Evolutionary conservation across 1,284 basidiomycete genomes (phyloP).

Genomic region (Rhizoctonia solani): DNA sequence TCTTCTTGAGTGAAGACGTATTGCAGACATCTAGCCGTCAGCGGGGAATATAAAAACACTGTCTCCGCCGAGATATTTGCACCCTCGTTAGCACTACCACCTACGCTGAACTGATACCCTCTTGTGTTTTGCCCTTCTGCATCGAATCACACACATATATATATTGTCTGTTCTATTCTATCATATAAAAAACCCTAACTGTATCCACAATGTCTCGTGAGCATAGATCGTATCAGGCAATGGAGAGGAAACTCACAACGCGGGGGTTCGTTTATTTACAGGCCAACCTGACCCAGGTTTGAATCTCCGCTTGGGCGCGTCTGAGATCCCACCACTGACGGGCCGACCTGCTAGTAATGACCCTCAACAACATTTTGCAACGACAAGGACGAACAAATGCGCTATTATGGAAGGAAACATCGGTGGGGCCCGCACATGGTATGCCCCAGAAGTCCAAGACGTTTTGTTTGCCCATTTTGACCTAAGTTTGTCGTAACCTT

Average conservation of each 20-base stretch:
- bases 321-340: background rate
- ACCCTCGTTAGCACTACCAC: conserved; percentile 12
- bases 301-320: conserved; percentile 7
- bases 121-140: too few species aligned
- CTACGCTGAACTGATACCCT: too few species aligned
- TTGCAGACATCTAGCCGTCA: conserved; percentile 8
- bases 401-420: conserved; percentile 28
- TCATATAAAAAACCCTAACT: background rate
- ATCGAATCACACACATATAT: too few species aligned
- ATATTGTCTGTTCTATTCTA: too few species aligned
- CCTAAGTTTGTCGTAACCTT: conserved; percentile 32
- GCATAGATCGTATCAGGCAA: background rate
- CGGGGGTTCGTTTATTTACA: background rate
- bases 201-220: conserved; percentile 33
- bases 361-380: conserved; percentile 29
- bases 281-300: conserved; percentile 34
- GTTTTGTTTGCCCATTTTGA: conserved; percentile 34
- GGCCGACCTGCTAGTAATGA: conserved; percentile 27
- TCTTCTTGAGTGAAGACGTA: conserved; percentile 4
- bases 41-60: conserved; percentile 8
- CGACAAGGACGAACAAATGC: conserved; percentile 27
- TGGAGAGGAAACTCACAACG: background rate
- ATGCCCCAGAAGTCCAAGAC: background rate
- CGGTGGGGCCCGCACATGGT: conserved; percentile 26
- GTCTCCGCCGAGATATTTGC: conserved; percentile 23